Conservation (phyloP, 257 asterid species). For the Voacanga thouarsii region DNA sequence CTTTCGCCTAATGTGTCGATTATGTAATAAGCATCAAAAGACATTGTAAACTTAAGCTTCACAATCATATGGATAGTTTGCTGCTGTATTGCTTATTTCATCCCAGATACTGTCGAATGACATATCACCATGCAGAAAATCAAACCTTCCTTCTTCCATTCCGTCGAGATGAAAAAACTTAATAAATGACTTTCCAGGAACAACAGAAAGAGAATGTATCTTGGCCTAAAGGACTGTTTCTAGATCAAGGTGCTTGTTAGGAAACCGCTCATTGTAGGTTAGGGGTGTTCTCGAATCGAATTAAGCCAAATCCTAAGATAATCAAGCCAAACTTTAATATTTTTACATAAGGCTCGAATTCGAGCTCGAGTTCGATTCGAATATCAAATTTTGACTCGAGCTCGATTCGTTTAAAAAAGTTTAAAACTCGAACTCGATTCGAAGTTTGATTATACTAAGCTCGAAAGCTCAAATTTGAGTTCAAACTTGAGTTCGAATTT, state of each 20-base stretch:
- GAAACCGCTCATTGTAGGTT: conserved; percentile 56
- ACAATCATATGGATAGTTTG: conserved; percentile 25
- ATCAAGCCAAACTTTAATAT: too few species aligned
- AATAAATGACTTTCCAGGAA: conserved; percentile 69
- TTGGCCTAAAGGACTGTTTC: conserved; percentile 85
- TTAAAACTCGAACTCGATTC: too few species aligned
- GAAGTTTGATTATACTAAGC: too few species aligned
- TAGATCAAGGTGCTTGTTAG: conserved; percentile 92
- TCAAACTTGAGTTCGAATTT: too few species aligned
- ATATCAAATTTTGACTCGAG: too few species aligned
- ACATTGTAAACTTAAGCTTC: conserved; percentile 65
- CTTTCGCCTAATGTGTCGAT: conserved; percentile 94
- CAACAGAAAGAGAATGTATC: conserved; percentile 53
- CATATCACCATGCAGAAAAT: conserved; percentile 89
- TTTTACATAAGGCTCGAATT: too few species aligned
- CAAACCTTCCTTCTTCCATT: conserved; percentile 69
- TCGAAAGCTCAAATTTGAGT: too few species aligned
- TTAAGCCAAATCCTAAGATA: too few species aligned
- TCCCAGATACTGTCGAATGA: too few species aligned
- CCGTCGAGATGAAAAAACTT: conserved; percentile 87
- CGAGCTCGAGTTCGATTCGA: too few species aligned
- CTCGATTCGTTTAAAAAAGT: too few species aligned
- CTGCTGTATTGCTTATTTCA: conserved; percentile 46
- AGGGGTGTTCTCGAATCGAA: too few species aligned
- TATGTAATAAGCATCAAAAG: conserved; percentile 75